Evolutionary conservation across 163 green algal genomes (phyloP).

Genomic region (Volvox carteri): DNA sequence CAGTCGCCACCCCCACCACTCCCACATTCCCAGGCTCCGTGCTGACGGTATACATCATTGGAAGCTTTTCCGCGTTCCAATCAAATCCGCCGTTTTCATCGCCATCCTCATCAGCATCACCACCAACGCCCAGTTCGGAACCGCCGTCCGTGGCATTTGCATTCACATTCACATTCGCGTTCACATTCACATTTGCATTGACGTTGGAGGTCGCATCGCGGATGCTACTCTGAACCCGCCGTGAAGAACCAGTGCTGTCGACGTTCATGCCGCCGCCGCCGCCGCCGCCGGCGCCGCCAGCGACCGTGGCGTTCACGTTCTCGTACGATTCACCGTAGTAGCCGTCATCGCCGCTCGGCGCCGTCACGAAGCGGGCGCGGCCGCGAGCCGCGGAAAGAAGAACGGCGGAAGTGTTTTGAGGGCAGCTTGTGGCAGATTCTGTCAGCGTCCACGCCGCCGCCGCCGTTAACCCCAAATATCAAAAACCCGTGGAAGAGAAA

Average conservation of each 20-base stretch:
- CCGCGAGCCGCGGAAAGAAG: not conserved
- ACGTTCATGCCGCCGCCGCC: not conserved
- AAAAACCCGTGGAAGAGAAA: not conserved
- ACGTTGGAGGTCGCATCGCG: too few species aligned
- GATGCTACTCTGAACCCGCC: not conserved
- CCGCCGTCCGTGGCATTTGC: not conserved
- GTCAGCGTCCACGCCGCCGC: too few species aligned
- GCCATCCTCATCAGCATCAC: not conserved
- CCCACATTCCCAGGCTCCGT: slow-evolving; percentile 9
- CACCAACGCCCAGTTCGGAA: not conserved
- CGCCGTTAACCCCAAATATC: too few species aligned
- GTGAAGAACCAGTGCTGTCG: not conserved
- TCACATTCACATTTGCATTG: not conserved
- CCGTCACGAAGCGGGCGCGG: slow-evolving; percentile 29
- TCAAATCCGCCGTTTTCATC: not conserved
- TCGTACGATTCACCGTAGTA: not conserved
- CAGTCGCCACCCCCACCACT: slow-evolving; percentile 34
- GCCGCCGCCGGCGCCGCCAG: not conserved
- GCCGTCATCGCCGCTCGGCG: not conserved
- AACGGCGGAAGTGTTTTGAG: not conserved
- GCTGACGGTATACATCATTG: not conserved
- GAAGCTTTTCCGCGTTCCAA: not conserved
- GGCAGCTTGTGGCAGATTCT: not conserved
- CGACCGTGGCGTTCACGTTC: not conserved
- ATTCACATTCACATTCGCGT: not conserved